phyloP scores from a whole-genome alignment of 1,139 yeast genomes.

The Geotrichum reessii region DNA sequence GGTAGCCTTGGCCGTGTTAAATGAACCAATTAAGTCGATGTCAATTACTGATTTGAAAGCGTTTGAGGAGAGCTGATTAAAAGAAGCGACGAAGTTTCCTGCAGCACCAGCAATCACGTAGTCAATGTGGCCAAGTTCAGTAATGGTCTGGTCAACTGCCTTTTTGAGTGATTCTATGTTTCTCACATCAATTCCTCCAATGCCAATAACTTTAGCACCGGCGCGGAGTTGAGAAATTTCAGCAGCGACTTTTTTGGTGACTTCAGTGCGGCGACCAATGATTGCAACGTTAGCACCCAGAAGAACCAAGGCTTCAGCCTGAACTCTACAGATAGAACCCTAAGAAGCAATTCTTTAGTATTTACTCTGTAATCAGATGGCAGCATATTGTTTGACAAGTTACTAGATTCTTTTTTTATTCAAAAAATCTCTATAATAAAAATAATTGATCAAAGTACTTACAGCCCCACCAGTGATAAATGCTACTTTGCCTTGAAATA shows the following conservation, averaged over 20 bases:
- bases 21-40: slow-evolving; percentile 81
- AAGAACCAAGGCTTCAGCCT: slow-evolving; percentile 71
- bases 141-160: slow-evolving; percentile 63
- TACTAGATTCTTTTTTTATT: neutral
- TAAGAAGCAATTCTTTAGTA: neutral
- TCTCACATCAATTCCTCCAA: slow-evolving; percentile 73
- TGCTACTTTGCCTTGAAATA: slow-evolving; percentile 77
- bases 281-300: slow-evolving; percentile 85
- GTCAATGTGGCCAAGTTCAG: slow-evolving; percentile 66
- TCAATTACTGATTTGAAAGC: slow-evolving; percentile 83
- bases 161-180: slow-evolving; percentile 48
- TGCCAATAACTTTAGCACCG: slow-evolving; percentile 60
- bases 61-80: slow-evolving; percentile 69
- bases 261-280: slow-evolving; percentile 64
- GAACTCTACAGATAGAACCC: slow-evolving; percentile 85
- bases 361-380: neutral
- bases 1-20: slow-evolving; percentile 78
- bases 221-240: slow-evolving; percentile 54
- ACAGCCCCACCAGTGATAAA: slow-evolving; percentile 88
- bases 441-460: neutral
- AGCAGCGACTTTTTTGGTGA: slow-evolving; percentile 60
- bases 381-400: too few species aligned
- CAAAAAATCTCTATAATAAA: neutral
- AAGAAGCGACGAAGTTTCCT: slow-evolving; percentile 80
- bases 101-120: slow-evolving; percentile 93